phyloP scores from a whole-genome alignment of 345 rosid genomes.

The Pistacia atlantica region DNA sequence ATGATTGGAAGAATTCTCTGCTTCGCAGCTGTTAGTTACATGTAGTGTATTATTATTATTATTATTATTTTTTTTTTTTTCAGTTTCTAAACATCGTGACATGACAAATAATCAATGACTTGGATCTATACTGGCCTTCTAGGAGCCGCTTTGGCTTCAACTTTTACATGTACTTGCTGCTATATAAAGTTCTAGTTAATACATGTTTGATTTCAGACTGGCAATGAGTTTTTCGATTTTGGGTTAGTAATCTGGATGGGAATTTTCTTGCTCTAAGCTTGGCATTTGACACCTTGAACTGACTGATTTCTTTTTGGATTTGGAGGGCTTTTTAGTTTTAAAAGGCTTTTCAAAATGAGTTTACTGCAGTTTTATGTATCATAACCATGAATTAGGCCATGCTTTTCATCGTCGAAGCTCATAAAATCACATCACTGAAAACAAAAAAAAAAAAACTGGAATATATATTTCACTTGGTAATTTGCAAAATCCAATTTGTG shows the following conservation, averaged over 20 bases:
- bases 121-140: not conserved
- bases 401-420: no score
- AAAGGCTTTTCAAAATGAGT: not conserved
- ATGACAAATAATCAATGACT: not conserved
- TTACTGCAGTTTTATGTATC: not conserved
- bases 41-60: not conserved
- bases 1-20: slow-evolving; percentile 25
- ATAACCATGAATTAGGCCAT: no score
- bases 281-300: not conserved
- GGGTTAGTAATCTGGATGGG: not conserved
- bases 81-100: not conserved
- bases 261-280: not conserved
- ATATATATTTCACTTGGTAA: no score
- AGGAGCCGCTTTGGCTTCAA: not conserved
- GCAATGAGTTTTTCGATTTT: not conserved
- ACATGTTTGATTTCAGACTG: not conserved
- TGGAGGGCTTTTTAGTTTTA: no score
- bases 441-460: no score
- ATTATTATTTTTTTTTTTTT: not conserved
- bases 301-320: not conserved
- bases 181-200: not conserved
- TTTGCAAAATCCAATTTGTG: not conserved
- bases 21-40: not conserved
- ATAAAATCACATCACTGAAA: no score
- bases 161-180: not conserved